Base-by-base conservation (phyloP, 2,329 filamentous ascomycete genomes). In the Fusarium buharicum region DNA sequence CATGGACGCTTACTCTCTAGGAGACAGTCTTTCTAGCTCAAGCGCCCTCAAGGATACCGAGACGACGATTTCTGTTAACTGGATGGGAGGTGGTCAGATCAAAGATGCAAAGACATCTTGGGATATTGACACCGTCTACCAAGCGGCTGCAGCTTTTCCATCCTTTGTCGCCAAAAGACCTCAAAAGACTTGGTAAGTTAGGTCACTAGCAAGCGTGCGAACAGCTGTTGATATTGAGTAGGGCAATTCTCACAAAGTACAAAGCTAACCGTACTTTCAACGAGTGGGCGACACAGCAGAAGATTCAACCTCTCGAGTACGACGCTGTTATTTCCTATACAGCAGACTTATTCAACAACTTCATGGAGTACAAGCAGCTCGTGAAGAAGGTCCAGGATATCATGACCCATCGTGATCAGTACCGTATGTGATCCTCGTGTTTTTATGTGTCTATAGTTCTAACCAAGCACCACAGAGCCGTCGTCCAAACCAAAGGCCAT, bases 171-270 rank as follows among this genome's bases (percentile, higher is more conserved):
- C 52, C 1, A 11, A 48, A 0, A 3, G 16, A 0, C 59, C 59
- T 0, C 51, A 58, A 7, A 44, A 11, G 1, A 63, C 54, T 7
- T 60, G 50, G 52, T 55, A 40, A 8, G 34, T 24, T 13, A 14
- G 0, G 2, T 1, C 3, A 0, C 0, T 2, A 2, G 0, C 12
- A 3, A 3, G 2, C 1, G 2, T 2, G 1, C 7, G 10, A 0
- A 4, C 6, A 8, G 4, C 30, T 1, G 2, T 18, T 50, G 8
- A 41, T 11, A 1, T 4, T 1, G 13, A 2, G 0, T 1, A 55
- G 52, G 39, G 63, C 51, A 0, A 58, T 58, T 4, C n/a, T 60
- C 4, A 63, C 58, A 10, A 62, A 60, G 30, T 65, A 49, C 31
- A 48, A 54, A 2, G 24, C 41, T 1, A 50, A 51, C 2, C 18